These are phyloP conservation scores for Tetrapisispora namnaoensis DNA, from an alignment of 805 yeast genomes.

Conservation along the genomic window DNA sequence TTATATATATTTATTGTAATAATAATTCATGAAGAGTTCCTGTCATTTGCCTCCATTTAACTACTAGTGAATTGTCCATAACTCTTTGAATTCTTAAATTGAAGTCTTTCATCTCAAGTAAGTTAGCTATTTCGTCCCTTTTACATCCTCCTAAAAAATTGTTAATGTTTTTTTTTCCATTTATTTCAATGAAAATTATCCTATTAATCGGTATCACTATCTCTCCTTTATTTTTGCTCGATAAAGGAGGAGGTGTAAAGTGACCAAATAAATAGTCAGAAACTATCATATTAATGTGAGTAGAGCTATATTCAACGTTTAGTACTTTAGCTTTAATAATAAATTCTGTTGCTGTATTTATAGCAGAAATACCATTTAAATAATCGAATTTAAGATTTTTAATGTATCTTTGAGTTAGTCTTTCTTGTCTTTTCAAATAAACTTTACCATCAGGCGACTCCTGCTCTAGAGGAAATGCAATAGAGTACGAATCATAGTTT, in stretches of 20 bases:
- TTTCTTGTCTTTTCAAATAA: background rate
- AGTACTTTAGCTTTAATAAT: background rate
- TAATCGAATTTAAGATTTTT: constrained; percentile 1
- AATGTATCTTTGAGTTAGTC: constrained; percentile 1
- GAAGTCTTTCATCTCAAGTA: background rate
- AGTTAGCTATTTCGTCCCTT: background rate
- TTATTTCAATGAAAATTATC: background rate
- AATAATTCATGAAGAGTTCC: background rate
- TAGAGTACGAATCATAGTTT: background rate
- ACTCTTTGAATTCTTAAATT: background rate
- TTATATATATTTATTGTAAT: background rate
- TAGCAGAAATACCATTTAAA: background rate
- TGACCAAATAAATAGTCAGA: background rate
- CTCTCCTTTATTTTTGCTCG: background rate
- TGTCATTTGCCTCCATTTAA: background rate
- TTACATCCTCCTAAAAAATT: background rate
- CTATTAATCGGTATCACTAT: background rate
- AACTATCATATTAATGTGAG: background rate
- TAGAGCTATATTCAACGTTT: background rate
- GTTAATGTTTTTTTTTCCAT: background rate
- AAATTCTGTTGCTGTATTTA: background rate
- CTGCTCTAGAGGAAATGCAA: background rate
- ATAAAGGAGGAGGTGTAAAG: too few species aligned
- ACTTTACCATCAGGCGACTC: background rate
- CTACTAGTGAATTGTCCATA: background rate